Percentiles rank a stretch among this genome's conserved stretches.
Evolutionary conservation across 306 rosid species (phyloP).

Genomic region (Dryas octopetala): DNA sequence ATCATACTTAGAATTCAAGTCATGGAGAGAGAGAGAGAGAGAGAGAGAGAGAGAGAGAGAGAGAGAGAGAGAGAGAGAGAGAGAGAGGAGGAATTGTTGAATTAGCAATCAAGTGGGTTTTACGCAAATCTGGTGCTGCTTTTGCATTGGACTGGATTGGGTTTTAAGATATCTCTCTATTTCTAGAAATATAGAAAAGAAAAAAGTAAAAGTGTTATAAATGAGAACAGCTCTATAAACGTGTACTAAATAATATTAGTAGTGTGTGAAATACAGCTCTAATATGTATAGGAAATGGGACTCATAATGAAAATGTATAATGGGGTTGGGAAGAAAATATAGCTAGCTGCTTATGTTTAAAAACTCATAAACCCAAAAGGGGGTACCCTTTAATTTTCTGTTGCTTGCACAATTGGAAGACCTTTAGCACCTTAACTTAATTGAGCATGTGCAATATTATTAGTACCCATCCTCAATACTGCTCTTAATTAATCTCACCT

Average conservation of each 20-base stretch:
- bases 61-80: conserved; percentile 35
- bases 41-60: conserved; percentile 37
- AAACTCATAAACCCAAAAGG: conserved; percentile 24
- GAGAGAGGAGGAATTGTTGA: conserved; percentile 55
- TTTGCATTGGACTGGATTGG: conserved; percentile 78
- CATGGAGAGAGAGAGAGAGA: conserved; percentile 36
- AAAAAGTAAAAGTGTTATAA: conserved; percentile 2
- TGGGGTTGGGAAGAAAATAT: not conserved
- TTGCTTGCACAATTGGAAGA: conserved; percentile 23
- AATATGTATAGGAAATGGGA: not conserved
- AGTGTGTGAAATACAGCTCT: conserved; percentile 22
- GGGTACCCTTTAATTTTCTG: conserved; percentile 8
- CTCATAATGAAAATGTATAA: not conserved
- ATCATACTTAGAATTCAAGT: conserved; percentile 90
- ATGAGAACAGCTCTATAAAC: conserved; percentile 29
- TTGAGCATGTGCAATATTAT: conserved; percentile 19
- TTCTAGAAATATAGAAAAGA: conserved; percentile 21
- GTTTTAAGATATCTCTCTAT: conserved; percentile 73
- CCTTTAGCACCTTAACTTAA: conserved; percentile 24
- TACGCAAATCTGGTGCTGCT: conserved; percentile 78
- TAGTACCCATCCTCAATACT: conserved; percentile 2
- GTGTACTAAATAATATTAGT: conserved; percentile 11
- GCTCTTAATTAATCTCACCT: conserved; percentile 25
- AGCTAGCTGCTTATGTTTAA: not conserved
- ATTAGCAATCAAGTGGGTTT: conserved; percentile 84